Base-by-base conservation (phyloP, 768 basidiomycete genomes). In the Rhizopogon vesiculosus region DNA sequence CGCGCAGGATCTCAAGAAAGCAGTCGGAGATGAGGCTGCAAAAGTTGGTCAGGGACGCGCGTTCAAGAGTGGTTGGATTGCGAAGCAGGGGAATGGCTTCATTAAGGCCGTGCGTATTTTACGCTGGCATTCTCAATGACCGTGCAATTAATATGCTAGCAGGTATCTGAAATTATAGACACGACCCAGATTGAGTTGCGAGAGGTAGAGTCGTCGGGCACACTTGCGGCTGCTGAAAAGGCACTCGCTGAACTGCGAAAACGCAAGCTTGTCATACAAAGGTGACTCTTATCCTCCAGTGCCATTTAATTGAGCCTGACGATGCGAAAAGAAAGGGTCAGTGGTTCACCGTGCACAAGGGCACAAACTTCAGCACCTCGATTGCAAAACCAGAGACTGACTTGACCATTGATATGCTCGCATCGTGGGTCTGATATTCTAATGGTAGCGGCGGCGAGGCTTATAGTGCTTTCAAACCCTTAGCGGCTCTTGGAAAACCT, bases 21-120 rank as follows among this genome's bases (percentile, higher is more conserved):
- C 71, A 56, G 81, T 98, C 13, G 96, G 96, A 13, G 89, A 91
- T 55, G 93, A 97, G 63, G 80, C 84, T 7, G 86, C 92, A 15
- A 97, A 95, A 74, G 82, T 98, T 55, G 97, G 97, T 1, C 97
- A 98, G 74, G 89, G 89, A 8, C 83, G 89, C 60, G 97, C 96
- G 18, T 97, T 99, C 81, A 98, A 95, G 76, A 93, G 90, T 63
- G 91, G 89, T 54, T 99, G 97, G 97, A 93, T 98, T 59, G 80
- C 77, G 19, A 98, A 98, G 71, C 89, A 96, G 60, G 92, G 90
- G 7, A 81, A 83, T 59, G 91, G 89, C 18, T 83, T 99, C 61
- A 84, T 96, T 45, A 89, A 90, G 74, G 77, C 86, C 59, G 95
- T 96, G 59, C 61, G 91, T 80, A 39, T 18, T 43, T 13, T 29